These are phyloP conservation scores for Diacronema lutheri DNA, from an alignment of 78 protist genomes.

Conservation along the genomic window DNA sequence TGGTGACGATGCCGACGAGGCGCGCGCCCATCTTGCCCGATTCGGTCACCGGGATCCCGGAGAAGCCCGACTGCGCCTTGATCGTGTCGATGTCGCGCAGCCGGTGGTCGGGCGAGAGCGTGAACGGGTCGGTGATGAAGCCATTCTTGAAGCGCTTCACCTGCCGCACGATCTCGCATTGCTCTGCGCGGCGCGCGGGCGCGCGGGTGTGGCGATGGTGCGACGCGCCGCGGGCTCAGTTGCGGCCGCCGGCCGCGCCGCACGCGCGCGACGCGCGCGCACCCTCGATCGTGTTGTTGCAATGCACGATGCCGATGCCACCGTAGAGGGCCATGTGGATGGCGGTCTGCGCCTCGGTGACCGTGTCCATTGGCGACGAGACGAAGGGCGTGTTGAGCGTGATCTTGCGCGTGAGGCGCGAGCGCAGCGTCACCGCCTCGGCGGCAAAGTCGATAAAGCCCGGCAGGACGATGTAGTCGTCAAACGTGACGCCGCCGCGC, in stretches of 20 bases:
- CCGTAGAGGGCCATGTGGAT: constrained; percentile 88
- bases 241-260: not conserved
- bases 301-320: constrained; percentile 92
- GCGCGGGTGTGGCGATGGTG: not conserved
- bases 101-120: constrained; percentile 60
- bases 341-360: constrained; percentile 87
- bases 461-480: constrained; percentile 63
- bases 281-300: constrained; percentile 76
- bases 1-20: constrained; percentile 86
- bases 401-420: constrained; percentile 53
- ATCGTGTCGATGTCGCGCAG: constrained; percentile 28
- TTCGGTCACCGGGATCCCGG: constrained; percentile 86
- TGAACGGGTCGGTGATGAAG: constrained; percentile 78
- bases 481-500: constrained; percentile 51
- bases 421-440: constrained; percentile 33
- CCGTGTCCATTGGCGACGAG: constrained; percentile 91
- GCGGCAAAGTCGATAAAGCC: constrained; percentile 61
- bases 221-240: not conserved
- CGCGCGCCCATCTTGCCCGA: constrained; percentile 58
- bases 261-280: no score
- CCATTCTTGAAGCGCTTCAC: constrained; percentile 76
- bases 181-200: not conserved
- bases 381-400: constrained; percentile 62
- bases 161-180: not conserved
- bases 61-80: constrained; percentile 61